These are phyloP conservation scores for Pyricularia pennisetigena DNA, from an alignment of 2,329 filamentous ascomycete genomes.

Conservation along the genomic window DNA sequence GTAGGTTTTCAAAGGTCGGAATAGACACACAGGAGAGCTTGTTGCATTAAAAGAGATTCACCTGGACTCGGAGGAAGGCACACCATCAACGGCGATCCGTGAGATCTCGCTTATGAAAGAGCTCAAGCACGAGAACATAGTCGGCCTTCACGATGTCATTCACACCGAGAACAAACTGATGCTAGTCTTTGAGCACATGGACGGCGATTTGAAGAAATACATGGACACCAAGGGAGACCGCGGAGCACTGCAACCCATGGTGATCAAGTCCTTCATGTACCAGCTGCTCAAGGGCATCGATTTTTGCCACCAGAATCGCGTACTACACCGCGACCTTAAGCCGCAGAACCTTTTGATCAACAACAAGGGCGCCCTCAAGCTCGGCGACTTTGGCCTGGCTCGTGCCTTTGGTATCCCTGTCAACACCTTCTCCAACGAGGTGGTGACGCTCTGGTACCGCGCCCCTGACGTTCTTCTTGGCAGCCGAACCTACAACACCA, in stretches of 20 bases:
- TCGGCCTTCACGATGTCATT: slow-evolving; percentile 95
- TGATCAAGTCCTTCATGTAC: slow-evolving; percentile 99
- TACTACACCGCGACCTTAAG: slow-evolving; percentile 91
- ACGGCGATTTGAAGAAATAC: slow-evolving; percentile 95
- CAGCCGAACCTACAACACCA: slow-evolving; percentile 96
- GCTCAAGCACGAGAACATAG: slow-evolving; percentile 97
- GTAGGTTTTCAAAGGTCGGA: slow-evolving; percentile 93
- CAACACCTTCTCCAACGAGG: slow-evolving; percentile 97
- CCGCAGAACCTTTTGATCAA: slow-evolving; percentile 96
- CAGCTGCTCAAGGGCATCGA: slow-evolving; percentile 92
- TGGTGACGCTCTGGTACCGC: slow-evolving; percentile 95
- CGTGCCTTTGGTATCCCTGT: slow-evolving; percentile 94
- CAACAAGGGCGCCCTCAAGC: slow-evolving; percentile 77
- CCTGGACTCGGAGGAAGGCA: slow-evolving; percentile 96
- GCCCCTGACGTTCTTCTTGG: slow-evolving; percentile 92
- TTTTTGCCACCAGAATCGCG: slow-evolving; percentile 95
- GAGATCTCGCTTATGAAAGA: slow-evolving; percentile 99
- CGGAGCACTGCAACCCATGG: slow-evolving; percentile 76
- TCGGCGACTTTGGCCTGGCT: slow-evolving; percentile 90
- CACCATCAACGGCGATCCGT: slow-evolving; percentile 91
- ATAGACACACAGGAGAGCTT: slow-evolving; percentile 91
- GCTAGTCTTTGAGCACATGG: slow-evolving; percentile 99
- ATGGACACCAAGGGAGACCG: slow-evolving; percentile 92
- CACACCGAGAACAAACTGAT: slow-evolving; percentile 99
- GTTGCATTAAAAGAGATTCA: slow-evolving; percentile 98